A percentile compares a stretch with the other conserved stretches of the same genome.
These are phyloP conservation scores for Trypanosoma congolense DNA, from an alignment of 208 protist species.

Conservation along the genomic window DNA sequence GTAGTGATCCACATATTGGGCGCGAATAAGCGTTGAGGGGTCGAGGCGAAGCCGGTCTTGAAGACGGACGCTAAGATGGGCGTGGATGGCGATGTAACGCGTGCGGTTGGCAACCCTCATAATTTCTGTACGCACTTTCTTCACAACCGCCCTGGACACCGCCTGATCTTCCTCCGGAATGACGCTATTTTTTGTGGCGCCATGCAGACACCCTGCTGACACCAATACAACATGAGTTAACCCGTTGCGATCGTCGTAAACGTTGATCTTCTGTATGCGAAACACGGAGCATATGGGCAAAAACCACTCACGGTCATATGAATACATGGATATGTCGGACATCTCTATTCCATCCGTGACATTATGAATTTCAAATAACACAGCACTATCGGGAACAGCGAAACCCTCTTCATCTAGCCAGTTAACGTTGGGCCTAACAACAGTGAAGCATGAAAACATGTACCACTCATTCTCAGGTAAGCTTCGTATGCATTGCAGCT, in stretches of 20 bases:
- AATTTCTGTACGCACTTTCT: conserved; percentile 37
- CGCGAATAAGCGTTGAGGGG: conserved; percentile 65
- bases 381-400: conserved; percentile 61
- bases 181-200: conserved; percentile 33
- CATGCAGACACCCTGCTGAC: conserved; percentile 61
- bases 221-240: conserved; percentile 68
- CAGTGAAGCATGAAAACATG: conserved; percentile 57
- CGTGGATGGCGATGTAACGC: conserved; percentile 36
- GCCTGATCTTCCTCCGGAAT: conserved; percentile 71
- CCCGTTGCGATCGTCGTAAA: conserved; percentile 47
- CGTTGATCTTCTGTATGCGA: conserved; percentile 44
- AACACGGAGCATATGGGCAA: conserved; percentile 74
- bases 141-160: conserved; percentile 54
- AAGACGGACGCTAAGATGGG: conserved; percentile 43
- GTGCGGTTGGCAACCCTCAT: conserved; percentile 35
- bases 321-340: conserved; percentile 62
- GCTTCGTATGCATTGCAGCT: conserved; percentile 37
- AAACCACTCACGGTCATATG: conserved; percentile 73
- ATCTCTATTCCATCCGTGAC: conserved; percentile 61
- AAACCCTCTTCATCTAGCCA: conserved; percentile 31
- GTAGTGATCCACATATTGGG: conserved; percentile 75
- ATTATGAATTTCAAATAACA: conserved; percentile 74
- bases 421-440: conserved; percentile 31
- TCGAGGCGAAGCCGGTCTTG: conserved; percentile 59
- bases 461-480: conserved; percentile 60